phyloP scores from a whole-genome alignment of 257 asterid species.

The Nicotiana otophora region DNA sequence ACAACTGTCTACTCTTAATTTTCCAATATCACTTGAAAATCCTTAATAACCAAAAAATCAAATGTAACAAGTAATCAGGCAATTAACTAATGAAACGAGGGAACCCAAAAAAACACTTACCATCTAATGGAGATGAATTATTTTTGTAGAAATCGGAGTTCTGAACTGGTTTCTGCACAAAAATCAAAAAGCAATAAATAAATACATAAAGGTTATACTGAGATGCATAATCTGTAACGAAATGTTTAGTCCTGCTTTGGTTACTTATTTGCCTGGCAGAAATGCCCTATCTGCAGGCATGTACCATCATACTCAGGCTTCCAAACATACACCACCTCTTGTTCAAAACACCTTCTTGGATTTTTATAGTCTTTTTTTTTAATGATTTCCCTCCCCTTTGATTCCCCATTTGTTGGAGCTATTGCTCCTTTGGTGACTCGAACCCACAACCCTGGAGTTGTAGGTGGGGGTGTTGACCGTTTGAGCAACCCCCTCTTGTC shows the following conservation, averaged over 20 bases:
- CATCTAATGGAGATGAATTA: slow-evolving; percentile 10
- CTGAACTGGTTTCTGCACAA: slow-evolving; percentile 33
- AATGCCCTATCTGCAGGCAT: no score
- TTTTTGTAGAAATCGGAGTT: slow-evolving; percentile 19
- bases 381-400: no score
- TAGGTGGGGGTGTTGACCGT: no score
- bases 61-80: neutral
- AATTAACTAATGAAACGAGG: neutral
- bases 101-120: slow-evolving; percentile 23
- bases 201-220: neutral
- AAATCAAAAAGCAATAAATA: slow-evolving; percentile 10
- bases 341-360: no score
- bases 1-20: neutral
- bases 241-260: neutral
- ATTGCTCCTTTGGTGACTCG: no score
- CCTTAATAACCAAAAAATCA: neutral
- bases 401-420: no score
- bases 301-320: no score
- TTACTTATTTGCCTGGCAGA: no score
- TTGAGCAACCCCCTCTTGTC: no score
- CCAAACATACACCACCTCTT: no score
- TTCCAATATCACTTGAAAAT: neutral
- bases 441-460: no score
- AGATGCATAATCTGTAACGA: neutral
- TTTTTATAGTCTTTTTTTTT: no score